Conservation (phyloP, 768 basidiomycete genomes). For the Agrocybe pediades region DNA sequence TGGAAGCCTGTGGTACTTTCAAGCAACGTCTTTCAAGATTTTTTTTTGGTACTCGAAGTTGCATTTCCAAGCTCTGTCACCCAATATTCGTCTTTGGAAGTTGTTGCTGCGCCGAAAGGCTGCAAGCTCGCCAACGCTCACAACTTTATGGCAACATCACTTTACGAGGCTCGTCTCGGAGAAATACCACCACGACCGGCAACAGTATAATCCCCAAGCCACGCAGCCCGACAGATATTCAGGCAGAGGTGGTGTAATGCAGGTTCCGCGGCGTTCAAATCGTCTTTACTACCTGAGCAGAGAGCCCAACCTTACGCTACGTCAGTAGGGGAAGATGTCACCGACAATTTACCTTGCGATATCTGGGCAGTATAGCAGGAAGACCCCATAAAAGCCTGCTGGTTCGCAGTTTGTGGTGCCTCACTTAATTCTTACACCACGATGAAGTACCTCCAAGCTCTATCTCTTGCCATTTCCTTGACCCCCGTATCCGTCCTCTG, state of each 20-base stretch:
- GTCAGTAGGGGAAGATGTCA: background rate
- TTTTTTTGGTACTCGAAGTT: no score
- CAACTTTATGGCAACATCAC: background rate
- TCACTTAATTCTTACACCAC: background rate
- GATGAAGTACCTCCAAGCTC: conserved; percentile 2
- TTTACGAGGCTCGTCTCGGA: background rate
- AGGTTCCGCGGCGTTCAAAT: no score
- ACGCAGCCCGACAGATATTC: background rate
- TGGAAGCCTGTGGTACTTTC: no score
- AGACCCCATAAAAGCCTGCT: background rate
- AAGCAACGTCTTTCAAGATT: no score
- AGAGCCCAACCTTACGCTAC: background rate
- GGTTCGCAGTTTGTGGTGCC: background rate
- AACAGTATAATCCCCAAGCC: background rate
- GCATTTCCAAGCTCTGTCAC: no score
- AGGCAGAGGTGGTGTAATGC: background rate
- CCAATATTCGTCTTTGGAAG: background rate
- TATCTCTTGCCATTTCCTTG: conserved; percentile 4
- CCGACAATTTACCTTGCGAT: conserved; percentile 2
- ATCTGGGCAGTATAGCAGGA: background rate
- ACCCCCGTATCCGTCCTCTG: background rate
- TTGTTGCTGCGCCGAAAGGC: no score
- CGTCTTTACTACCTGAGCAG: background rate
- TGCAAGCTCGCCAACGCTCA: no score
- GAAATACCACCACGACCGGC: background rate